Evolutionary conservation across 768 basidiomycete species (phyloP).

Genomic region (Serendipita sp.): DNA sequence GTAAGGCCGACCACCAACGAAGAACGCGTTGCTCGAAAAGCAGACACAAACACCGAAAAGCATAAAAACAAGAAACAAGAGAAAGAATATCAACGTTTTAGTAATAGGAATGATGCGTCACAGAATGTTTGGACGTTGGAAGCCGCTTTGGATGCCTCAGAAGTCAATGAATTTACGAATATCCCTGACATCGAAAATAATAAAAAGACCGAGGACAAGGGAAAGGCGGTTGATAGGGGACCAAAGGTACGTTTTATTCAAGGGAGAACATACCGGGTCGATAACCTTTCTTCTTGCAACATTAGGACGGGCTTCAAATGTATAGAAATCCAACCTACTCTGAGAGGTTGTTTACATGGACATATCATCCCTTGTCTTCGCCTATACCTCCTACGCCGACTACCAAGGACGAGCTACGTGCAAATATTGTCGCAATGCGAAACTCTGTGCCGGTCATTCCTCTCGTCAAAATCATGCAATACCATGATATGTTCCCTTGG

Average conservation of each 20-base stretch:
- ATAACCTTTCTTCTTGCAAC: not conserved
- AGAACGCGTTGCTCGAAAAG: too few relatives aligned
- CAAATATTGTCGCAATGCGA: constrained; percentile 1
- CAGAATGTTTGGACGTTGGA: not conserved
- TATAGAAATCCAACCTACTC: not conserved
- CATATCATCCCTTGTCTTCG: not conserved
- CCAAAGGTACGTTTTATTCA: not conserved
- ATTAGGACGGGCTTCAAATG: not conserved
- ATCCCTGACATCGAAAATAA: not conserved
- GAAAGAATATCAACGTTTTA: too few relatives aligned
- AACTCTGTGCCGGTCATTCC: not conserved
- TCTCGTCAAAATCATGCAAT: not conserved
- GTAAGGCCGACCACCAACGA: not conserved
- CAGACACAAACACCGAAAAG: too few relatives aligned
- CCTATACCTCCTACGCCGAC: not conserved
- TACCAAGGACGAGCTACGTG: not conserved
- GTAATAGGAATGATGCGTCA: too few relatives aligned
- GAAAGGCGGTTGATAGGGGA: not conserved
- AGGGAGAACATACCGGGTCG: not conserved
- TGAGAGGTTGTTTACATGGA: not conserved
- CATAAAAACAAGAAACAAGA: too few relatives aligned
- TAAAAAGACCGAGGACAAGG: not conserved
- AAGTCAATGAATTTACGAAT: not conserved
- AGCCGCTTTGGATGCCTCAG: not conserved
- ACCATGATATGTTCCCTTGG: not conserved